Conservation (phyloP, 495 filamentous ascomycete genomes). For the Lasiosphaeris hirsuta region DNA sequence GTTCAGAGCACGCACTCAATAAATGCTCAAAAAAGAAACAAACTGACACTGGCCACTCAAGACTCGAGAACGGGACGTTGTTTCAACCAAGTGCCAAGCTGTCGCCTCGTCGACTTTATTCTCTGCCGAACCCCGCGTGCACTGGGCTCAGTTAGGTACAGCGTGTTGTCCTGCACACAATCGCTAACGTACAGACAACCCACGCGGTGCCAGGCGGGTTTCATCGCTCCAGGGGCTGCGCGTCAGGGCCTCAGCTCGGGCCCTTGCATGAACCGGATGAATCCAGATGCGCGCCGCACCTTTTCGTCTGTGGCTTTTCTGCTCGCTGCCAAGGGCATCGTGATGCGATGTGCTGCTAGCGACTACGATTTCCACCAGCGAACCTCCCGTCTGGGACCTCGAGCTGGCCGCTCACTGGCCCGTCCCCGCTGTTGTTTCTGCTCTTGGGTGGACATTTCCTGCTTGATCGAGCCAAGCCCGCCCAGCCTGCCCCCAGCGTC, state of each 20-base stretch:
- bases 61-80: background rate
- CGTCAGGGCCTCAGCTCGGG: conserved; percentile 4
- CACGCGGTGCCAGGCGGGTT: background rate
- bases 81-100: background rate
- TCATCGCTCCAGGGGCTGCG: background rate
- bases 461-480: too few relatives aligned
- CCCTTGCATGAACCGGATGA: background rate
- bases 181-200: background rate
- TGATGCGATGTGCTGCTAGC: conserved; percentile 1
- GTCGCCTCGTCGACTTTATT: background rate
- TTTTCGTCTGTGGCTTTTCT: background rate
- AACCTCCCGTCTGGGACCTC: background rate
- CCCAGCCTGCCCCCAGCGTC: too few relatives aligned
- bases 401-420: background rate
- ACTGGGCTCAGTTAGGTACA: background rate
- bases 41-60: too few relatives aligned
- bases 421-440: background rate
- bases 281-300: too few relatives aligned
- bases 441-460: background rate
- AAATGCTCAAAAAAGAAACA: too few relatives aligned
- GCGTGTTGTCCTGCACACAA: background rate
- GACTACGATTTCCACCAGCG: background rate
- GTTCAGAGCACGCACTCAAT: too few relatives aligned
- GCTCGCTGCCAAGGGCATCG: background rate
- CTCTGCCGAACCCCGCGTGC: background rate